phyloP scores from a whole-genome alignment of 2,329 filamentous ascomycete species.

The Ophiocordyceps camponoti-leonardi region DNA sequence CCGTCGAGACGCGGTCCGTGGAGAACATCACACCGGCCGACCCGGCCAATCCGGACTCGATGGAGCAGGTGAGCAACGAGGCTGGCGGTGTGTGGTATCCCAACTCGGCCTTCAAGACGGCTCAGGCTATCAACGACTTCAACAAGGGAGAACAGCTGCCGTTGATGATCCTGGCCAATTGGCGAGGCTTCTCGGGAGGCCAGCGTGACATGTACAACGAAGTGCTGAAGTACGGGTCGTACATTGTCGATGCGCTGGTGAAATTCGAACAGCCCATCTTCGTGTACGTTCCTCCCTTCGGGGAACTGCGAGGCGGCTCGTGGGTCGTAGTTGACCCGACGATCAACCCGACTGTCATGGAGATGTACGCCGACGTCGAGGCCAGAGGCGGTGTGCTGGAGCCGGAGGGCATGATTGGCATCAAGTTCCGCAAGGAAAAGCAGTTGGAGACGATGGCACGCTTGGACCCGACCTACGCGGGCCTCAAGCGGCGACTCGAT shows the following conservation, averaged over 20 bases:
- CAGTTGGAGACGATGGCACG: slow-evolving; percentile 96
- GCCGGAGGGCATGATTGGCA: slow-evolving; percentile 93
- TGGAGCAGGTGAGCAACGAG: slow-evolving; percentile 86
- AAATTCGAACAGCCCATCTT: slow-evolving; percentile 98
- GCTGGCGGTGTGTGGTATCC: slow-evolving; percentile 99
- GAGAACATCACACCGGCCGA: slow-evolving; percentile 96
- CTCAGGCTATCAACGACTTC: slow-evolving; percentile 96
- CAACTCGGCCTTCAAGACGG: slow-evolving; percentile 99
- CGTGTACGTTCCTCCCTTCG: slow-evolving; percentile 93
- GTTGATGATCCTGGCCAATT: slow-evolving; percentile 98
- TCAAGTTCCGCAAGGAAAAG: slow-evolving; percentile 96
- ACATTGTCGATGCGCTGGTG: slow-evolving; percentile 95
- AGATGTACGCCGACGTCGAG: slow-evolving; percentile 97
- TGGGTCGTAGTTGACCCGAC: slow-evolving; percentile 99
- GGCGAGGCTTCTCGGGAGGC: slow-evolving; percentile 98
- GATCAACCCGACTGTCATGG: slow-evolving; percentile 92
- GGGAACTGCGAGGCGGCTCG: slow-evolving; percentile 94
- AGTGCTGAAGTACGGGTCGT: slow-evolving; percentile 97
- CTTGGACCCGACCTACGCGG: slow-evolving; percentile 67
- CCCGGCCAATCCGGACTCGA: slow-evolving; percentile 94
- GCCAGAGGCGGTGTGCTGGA: slow-evolving; percentile 93
- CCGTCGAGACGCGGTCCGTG: slow-evolving; percentile 84
- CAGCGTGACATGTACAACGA: slow-evolving; percentile 99
- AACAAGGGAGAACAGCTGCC: slow-evolving; percentile 97
- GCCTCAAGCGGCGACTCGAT: slow-evolving; percentile 62